phyloP scores from a whole-genome alignment of 1,139 yeast species.

The Pichia sp. region DNA sequence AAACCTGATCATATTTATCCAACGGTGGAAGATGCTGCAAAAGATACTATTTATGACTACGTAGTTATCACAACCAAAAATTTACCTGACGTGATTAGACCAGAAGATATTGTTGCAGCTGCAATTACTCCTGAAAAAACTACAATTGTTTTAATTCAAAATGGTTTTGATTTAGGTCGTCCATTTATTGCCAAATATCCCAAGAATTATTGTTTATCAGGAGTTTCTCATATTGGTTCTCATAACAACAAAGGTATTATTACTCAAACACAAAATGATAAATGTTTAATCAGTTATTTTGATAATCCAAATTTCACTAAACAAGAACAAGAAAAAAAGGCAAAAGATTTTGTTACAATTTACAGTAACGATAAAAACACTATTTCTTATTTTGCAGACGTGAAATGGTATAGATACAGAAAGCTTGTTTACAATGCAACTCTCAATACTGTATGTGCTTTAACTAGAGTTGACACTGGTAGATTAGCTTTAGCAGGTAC shows the following conservation, averaged over 20 bases:
- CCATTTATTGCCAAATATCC: slow-evolving; percentile 44
- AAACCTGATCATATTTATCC: slow-evolving; percentile 43
- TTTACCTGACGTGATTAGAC: slow-evolving; percentile 21
- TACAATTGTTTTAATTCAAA: slow-evolving; percentile 44
- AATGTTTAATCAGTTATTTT: slow-evolving; percentile 40
- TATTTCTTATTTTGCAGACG: slow-evolving; percentile 37
- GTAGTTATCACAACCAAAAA: slow-evolving; percentile 32
- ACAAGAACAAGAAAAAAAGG: slow-evolving; percentile 30
- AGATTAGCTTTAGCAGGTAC: slow-evolving; percentile 41
- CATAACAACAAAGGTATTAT: slow-evolving; percentile 29
- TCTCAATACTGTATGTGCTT: slow-evolving; percentile 42
- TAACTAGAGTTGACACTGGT: slow-evolving; percentile 39
- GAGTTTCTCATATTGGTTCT: slow-evolving; percentile 43
- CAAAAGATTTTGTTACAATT: slow-evolving; percentile 35
- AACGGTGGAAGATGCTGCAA: slow-evolving; percentile 37
- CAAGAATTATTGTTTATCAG: slow-evolving; percentile 41
- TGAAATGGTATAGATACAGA: slow-evolving; percentile 45
- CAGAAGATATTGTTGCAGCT: slow-evolving; percentile 47
- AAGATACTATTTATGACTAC: slow-evolving; percentile 36
- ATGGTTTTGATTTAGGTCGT: slow-evolving; percentile 49
- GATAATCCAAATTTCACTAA: slow-evolving; percentile 26
- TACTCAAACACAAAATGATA: slow-evolving; percentile 33
- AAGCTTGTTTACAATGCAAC: slow-evolving; percentile 52
- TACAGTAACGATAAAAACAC: slow-evolving; percentile 34
- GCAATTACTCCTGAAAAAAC: slow-evolving; percentile 35